Conservation (phyloP, 2,329 filamentous ascomycete genomes). For the Geosmithia flava region DNA sequence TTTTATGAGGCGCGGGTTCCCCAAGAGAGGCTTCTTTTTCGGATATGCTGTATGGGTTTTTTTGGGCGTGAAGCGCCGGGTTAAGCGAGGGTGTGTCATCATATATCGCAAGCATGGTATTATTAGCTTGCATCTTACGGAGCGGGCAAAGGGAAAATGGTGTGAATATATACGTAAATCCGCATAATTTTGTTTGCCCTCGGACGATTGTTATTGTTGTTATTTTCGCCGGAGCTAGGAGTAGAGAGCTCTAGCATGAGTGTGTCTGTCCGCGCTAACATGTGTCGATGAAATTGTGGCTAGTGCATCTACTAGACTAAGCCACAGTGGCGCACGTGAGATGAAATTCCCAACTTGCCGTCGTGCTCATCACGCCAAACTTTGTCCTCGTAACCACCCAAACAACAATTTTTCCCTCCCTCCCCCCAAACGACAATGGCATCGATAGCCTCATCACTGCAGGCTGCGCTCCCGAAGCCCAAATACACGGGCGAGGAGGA, state of each 20-base stretch:
- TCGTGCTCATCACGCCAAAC: conserved; percentile 3
- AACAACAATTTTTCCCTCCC: conserved; percentile 3
- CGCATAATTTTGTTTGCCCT: not conserved
- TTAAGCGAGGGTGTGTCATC: not conserved
- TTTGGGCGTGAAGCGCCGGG: conserved; percentile 4
- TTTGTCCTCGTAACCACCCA: conserved; percentile 7
- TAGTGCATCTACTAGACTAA: not conserved
- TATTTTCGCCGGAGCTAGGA: not conserved
- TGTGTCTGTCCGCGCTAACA: conserved; percentile 3
- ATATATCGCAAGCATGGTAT: not conserved
- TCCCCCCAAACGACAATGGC: conserved; percentile 33
- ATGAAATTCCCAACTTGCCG: conserved; percentile 1
- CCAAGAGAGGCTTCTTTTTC: conserved; percentile 6
- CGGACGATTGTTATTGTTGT: too few species aligned
- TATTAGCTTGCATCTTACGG: not conserved
- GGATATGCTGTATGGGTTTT: conserved; percentile 1
- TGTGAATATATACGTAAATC: not conserved
- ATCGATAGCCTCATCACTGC: conserved; percentile 58
- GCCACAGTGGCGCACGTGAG: conserved; percentile 1
- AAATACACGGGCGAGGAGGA: conserved; percentile 88
- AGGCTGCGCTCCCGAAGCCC: conserved; percentile 73
- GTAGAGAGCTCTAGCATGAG: not conserved
- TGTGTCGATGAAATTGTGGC: not conserved
- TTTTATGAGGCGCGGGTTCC: conserved; percentile 18
- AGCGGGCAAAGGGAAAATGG: not conserved